Base-by-base conservation (phyloP, 805 yeast genomes). In the Yarrowia sp. region DNA sequence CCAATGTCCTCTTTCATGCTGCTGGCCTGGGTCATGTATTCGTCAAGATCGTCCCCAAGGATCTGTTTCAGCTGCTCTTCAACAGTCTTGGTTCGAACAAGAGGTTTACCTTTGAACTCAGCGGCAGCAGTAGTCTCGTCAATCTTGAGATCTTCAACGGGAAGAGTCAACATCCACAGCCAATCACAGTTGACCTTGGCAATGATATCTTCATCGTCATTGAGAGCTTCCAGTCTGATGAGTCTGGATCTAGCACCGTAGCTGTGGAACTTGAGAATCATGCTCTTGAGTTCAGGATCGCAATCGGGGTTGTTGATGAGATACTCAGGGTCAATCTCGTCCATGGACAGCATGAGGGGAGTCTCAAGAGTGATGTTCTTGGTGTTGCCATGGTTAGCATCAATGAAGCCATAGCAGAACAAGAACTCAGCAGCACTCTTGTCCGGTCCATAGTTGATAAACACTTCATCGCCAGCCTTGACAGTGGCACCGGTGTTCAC, bases 331-430 rank as follows among this genome's bases (percentile, higher is more conserved):
- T 64, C 60, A 17, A 50, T 40, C 40, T 64, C 67, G 10, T 64
- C 60, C 39, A 33, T 42, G 3, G 49, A 40, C 42, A 64, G 36
- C 42, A 52, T 30, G 19, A 52, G 50, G 12, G 60, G 58, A 9
- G 50, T 39, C 33, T 49, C 60, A 17, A 64, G 47, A 9, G 49
- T 50, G 15, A 50, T 33, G 15, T 12, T 42, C 40, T 52, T 64
- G 19, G 67, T 50, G 12, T 19, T 19, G 8, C 64, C 64, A 14
- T 58, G 64, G 8, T 12, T 36, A 9, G 58, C 34, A 40, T 64
- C 67, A 20, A 79, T 65, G 66, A 80, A 80, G 20, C 82, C 82
- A 53, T 80, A 80, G 20, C 76, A 78, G 72, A 78, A 79, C 55
- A 79, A 70, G 63, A 77, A 72, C 72, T 79, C 82, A 2, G 75